Evolutionary conservation across 352 stramenopile species (phyloP), one percentile per base, ranked within the genome.

Genomic region (Phytopythium helicoides): DNA sequence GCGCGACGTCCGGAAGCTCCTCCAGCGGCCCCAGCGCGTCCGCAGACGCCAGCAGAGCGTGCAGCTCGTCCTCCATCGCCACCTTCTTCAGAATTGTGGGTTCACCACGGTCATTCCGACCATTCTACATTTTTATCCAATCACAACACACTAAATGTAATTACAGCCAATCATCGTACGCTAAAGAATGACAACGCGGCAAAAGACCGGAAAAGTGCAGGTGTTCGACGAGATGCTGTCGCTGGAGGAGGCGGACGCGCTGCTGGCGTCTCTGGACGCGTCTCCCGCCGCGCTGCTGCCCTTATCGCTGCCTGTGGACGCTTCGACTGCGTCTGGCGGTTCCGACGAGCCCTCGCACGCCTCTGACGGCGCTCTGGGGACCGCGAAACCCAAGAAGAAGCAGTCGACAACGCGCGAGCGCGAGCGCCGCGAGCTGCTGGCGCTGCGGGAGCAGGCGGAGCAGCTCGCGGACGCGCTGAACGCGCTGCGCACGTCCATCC

Each of bases 371-470:
- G 28, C 28, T 33, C 28, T 33, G 28, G 5, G 9, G 5, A 14
- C 47, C 23, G 19, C 3, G 0, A 15, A n/a, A 22, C 28, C 10
- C 0, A 37, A 38, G 28, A 56, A 60, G 23, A 65, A 55, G 34
- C 47, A 51, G 46, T 51, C 52, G 10, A 47, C 38, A 6, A 72
- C 64, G 0, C 47, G 64, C 34, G 42, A 68, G 37, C 64, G 60
- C 25, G 64, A 72, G 52, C 64, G 64, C 44, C 55, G 55, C 6
- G 64, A 72, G 44, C 60, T 72, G 5, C 38, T 60, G 33, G 55
- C 60, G 21, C 47, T 72, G 31, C 64, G 64, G 33, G 59, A 58
- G 34, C 47, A 58, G 47, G 48, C 42, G 6, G 39, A 49, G 19
- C 51, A 68, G 34, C 64, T 72, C 0, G 38, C 56, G n/a, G 36